Evolutionary conservation across 2,329 filamentous ascomycete genomes (phyloP), one percentile per base, ranked within the genome.

Genomic region (Monilinia aucupariae): DNA sequence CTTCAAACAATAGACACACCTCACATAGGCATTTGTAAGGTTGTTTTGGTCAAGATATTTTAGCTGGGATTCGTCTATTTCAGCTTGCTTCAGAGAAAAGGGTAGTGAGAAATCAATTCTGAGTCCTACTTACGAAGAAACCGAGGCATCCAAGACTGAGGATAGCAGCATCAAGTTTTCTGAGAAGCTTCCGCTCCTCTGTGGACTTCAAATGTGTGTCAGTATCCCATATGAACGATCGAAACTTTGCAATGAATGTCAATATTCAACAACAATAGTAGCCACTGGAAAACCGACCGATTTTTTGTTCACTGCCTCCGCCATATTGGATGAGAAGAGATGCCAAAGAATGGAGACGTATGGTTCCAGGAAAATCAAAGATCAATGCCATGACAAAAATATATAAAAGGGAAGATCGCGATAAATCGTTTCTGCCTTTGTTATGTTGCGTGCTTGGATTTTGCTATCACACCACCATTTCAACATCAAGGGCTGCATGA

Each of bases 391-490:
- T 34, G 30, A 32, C 13, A 22, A 22, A 51, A 9, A n/a, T n/a
- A 34, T 51, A 8, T 34, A 10, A 34, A 15, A n/a, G 30, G 4
- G 34, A 51, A 3, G 49, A 12, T 12, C 12, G 10, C 9, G 32
- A 13, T 8, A 13, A 3, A n/a, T 30, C 30, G 13, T 34, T 13
- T n/a, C 30, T n/a, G 27, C 49, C 27, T 3, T 3, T 34, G 10
- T n/a, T 10, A 13, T 10, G 49, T 51, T 34, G 30, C 49, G 49
- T 34, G 49, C 49, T 34, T 51, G 4, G 22, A 51, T 34, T 51
- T 51, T 51, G 20, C 49, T n/a, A 51, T 51, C 49, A 51, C 27
- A 51, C 34, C 49, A 51, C 34, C n/a, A 22, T 34, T n/a, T 51
- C 30, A 34, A 34, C 27, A 51, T 10, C 49, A 12, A 22, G 12